Conservation (phyloP, 768 basidiomycete species). For the Boletellus sp. region DNA sequence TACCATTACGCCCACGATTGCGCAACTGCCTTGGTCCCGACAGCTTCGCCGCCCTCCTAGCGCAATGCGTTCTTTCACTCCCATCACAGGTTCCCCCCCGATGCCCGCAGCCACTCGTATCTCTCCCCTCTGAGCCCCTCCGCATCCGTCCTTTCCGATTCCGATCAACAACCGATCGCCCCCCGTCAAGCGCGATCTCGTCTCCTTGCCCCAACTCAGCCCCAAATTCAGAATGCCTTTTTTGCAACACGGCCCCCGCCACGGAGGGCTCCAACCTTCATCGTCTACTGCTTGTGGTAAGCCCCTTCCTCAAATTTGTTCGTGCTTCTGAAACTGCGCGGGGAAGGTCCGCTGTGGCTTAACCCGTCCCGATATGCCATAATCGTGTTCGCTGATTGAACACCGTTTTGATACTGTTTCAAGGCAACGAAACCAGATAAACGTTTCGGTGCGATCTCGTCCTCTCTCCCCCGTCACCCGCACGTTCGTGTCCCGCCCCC, state of each 20-base stretch:
- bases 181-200: constrained; percentile 44
- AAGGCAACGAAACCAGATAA: constrained; percentile 83
- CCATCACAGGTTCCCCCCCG: constrained; percentile 33
- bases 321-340: constrained; percentile 56
- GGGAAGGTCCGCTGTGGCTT: constrained; percentile 88
- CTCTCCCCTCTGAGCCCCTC: constrained; percentile 31
- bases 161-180: constrained; percentile 30
- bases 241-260: constrained; percentile 22
- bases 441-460: no score
- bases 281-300: constrained; percentile 83
- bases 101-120: constrained; percentile 37
- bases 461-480: no score
- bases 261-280: constrained; percentile 62
- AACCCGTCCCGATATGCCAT: constrained; percentile 72
- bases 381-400: constrained; percentile 79
- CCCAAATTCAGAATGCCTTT: constrained; percentile 23
- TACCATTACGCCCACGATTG: constrained; percentile 40
- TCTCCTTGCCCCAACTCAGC: constrained; percentile 38
- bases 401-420: constrained; percentile 74
- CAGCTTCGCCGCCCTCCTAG: constrained; percentile 33
- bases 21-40: constrained; percentile 46
- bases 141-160: constrained; percentile 18
- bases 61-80: constrained; percentile 21
- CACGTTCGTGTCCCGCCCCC: no score
- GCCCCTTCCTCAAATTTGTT: constrained; percentile 31